Base-by-base conservation (phyloP, 1,284 basidiomycete genomes). In the Ceratobasidium theobromae region DNA sequence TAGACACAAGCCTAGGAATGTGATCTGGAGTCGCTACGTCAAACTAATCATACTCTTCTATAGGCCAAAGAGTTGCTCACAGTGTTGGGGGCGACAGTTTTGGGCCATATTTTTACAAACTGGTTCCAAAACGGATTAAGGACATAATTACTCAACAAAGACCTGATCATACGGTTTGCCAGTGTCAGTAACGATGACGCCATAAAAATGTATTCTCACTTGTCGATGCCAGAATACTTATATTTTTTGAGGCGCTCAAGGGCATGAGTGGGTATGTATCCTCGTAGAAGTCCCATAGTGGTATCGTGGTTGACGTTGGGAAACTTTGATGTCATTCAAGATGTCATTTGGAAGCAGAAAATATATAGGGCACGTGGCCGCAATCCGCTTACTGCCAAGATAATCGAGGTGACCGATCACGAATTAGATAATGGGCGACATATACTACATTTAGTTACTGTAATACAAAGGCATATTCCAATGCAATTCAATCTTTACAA, bases 61-160 rank as follows among this genome's bases (percentile, higher is more conserved):
- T 5, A n/a, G 30, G 8, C 28, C 23, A 32, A 41, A 28, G 12
- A 25, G 27, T n/a, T 28, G 79, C 87, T 70, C 73, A 95, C 94
- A 55, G 87, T 84, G 79, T 99, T 99, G 2, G 97, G 97, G 0
- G 97, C 96, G 21, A 98, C 81, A 52, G 78, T 87, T 55, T 82
- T 80, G 0, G 96, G 97, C 85, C 95, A 97, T 35, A 95, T 81
- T 14, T 86, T 91, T 54, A 98, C 93, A 70, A 98, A 87, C 89
- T 90, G 91, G 69, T 84, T 95, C 96, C 96, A 99, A 78, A 91
- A 98, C 1, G 93, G 94, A 58, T 87, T 86, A 66, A 99, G 82
- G 35, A 98, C 79, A 77, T 92, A 89, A 75, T 85, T 83, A 45
- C 92, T 92, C 1, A 89, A 72, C 32, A 90, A 71, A 2, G 91